These are phyloP conservation scores for Sonneratia caseolaris DNA, from an alignment of 345 rosid species.

Conservation along the genomic window DNA sequence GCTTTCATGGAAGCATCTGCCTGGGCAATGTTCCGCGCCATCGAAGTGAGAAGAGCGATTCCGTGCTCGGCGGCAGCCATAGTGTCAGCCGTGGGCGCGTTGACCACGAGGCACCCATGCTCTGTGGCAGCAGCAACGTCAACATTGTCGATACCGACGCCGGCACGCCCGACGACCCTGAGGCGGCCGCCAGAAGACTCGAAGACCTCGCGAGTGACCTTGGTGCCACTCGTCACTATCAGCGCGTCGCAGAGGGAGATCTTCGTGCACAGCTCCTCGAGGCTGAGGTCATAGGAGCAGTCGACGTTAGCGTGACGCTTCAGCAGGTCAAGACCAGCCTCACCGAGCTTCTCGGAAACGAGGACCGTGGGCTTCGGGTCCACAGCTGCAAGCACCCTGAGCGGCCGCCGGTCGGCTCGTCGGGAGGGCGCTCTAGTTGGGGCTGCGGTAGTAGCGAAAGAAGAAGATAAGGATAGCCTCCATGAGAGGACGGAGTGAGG, in stretches of 20 bases:
- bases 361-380: too few relatives aligned
- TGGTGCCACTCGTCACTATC: slow-evolving; percentile 35
- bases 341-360: slow-evolving; percentile 29
- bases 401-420: too few relatives aligned
- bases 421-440: too few relatives aligned
- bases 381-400: too few relatives aligned
- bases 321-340: slow-evolving; percentile 27
- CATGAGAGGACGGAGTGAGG: too few relatives aligned
- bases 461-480: too few relatives aligned
- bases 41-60: slow-evolving; percentile 27
- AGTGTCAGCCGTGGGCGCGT: slow-evolving; percentile 40
- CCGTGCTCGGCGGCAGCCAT: slow-evolving; percentile 44
- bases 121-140: slow-evolving; percentile 40
- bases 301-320: slow-evolving; percentile 30
- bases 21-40: slow-evolving; percentile 36
- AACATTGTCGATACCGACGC: slow-evolving; percentile 42
- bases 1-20: slow-evolving; percentile 44
- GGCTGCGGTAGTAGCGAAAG: too few relatives aligned
- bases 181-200: slow-evolving; percentile 31
- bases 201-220: slow-evolving; percentile 33
- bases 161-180: slow-evolving; percentile 39
- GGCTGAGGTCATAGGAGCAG: slow-evolving; percentile 29
- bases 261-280: slow-evolving; percentile 15
- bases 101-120: slow-evolving; percentile 37
- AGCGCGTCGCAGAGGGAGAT: slow-evolving; percentile 25